Evolutionary conservation across 1,284 basidiomycete species (phyloP).

Genomic region (Coniophora puteana): DNA sequence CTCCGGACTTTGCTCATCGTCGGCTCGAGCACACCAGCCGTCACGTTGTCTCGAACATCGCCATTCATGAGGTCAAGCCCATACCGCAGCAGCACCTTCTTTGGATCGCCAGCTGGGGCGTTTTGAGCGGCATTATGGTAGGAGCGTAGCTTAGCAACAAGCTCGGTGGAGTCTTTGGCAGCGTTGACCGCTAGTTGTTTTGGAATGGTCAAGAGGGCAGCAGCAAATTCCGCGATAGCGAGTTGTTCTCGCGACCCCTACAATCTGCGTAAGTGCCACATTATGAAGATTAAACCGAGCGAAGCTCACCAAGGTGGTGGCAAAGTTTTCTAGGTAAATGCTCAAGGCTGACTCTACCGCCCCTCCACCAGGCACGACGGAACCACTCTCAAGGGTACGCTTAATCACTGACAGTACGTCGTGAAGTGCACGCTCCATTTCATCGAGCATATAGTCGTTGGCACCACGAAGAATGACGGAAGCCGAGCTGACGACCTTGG

Average conservation of each 20-base stretch:
- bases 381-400: conserved; percentile 93
- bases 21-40: conserved; percentile 93
- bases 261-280: conserved; percentile 13
- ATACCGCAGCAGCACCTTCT: conserved; percentile 91
- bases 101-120: conserved; percentile 88
- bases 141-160: conserved; percentile 94
- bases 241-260: conserved; percentile 97
- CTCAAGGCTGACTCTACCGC: conserved; percentile 96
- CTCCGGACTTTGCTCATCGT: conserved; percentile 97
- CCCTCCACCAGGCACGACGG: conserved; percentile 96
- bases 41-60: conserved; percentile 92
- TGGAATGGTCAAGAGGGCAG: conserved; percentile 90
- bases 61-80: conserved; percentile 95
- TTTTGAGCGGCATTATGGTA: conserved; percentile 98
- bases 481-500: conserved; percentile 91
- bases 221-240: conserved; percentile 97
- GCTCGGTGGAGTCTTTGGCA: conserved; percentile 96
- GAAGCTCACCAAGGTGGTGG: conserved; percentile 82
- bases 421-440: conserved; percentile 98
- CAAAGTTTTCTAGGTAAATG: conserved; percentile 99
- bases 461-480: conserved; percentile 96
- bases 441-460: conserved; percentile 99
- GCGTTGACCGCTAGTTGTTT: conserved; percentile 98
- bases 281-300: neutral
- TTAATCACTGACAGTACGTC: conserved; percentile 96